Evolutionary conservation across 352 stramenopile genomes (phyloP), one percentile per base, ranked within the genome.

Genomic region (Phytophthora pluvialis): DNA sequence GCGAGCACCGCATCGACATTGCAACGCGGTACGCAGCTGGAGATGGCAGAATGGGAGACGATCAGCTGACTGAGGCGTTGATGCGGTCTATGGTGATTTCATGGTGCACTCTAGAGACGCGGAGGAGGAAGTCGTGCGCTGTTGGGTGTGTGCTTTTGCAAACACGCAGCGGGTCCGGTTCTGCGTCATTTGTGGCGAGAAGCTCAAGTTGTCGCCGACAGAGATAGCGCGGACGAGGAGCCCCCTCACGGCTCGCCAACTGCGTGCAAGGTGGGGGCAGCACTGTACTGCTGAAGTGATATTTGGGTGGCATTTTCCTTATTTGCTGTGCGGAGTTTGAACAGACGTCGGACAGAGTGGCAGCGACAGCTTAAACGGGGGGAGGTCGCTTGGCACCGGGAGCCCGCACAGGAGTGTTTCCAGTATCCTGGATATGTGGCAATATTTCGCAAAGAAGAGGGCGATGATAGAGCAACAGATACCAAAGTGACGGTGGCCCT

Each of bases 1-100:
- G 70, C 0, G 77, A 83, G 39, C 77, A 86, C 29, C 77, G 77
- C 5, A 77, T 86, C 44, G 77, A 86, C 45, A 64, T 80, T 39
- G 75, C 75, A 4, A 73, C 67, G 15, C 49, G 67, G 77, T 83
- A 49, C 5, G 58, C 36, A 4, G 4, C 8, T 13, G 25, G 13
- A 45, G 1, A 42, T 40, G 40, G 36, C 31, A 18, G n/a, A 38
- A 21, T 38, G 9, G 12, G 35, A 50, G 36, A 31, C 5, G 13
- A 44, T 12, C 16, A 16, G 35, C 11, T 53, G n/a, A 51, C 11
- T 44, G 12, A 43, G 18, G 39, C 28, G 35, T 44, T 21, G 38
- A 26, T 25, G 13, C 6, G 10, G n/a, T 26, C n/a, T 11, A 11
- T 21, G 9, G 21, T 12, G 44, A 11, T 50, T 40, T 43, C 48